Evolutionary conservation across 1,139 yeast species (phyloP).

Genomic region (Blastobotrys proliferans): DNA sequence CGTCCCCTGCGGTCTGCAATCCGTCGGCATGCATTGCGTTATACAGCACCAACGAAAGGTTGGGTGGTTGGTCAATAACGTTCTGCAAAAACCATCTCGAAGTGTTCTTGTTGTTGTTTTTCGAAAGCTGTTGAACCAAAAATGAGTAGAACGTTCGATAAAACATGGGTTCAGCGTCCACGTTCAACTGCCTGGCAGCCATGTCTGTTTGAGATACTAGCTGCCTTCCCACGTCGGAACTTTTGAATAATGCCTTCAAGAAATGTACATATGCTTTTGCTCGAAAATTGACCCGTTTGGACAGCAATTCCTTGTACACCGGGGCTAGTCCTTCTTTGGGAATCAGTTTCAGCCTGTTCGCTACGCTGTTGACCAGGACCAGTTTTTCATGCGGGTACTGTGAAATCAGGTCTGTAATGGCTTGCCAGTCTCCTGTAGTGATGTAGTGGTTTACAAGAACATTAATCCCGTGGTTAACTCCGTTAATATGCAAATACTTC

Average conservation of each 20-base stretch:
- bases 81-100: conserved; percentile 22
- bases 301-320: conserved; percentile 21
- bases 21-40: conserved; percentile 26
- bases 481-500: conserved; percentile 8
- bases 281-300: conserved; percentile 18
- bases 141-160: conserved; percentile 17
- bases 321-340: neutral
- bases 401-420: no score
- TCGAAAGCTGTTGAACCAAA: conserved; percentile 17
- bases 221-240: conserved; percentile 22
- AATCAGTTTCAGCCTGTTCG: neutral
- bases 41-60: conserved; percentile 19
- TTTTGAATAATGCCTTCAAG: conserved; percentile 17
- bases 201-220: conserved; percentile 22
- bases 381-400: no score
- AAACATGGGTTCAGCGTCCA: conserved; percentile 13
- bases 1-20: conserved; percentile 21
- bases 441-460: conserved; percentile 13
- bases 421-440: no score
- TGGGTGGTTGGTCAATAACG: no score
- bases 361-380: neutral
- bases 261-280: conserved; percentile 7
- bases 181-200: conserved; percentile 12
- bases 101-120: conserved; percentile 13
- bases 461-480: conserved; percentile 19